Evolutionary conservation across 2,329 filamentous ascomycete genomes (phyloP), one percentile per base, ranked within the genome.

Genomic region (Erysiphe pisi): DNA sequence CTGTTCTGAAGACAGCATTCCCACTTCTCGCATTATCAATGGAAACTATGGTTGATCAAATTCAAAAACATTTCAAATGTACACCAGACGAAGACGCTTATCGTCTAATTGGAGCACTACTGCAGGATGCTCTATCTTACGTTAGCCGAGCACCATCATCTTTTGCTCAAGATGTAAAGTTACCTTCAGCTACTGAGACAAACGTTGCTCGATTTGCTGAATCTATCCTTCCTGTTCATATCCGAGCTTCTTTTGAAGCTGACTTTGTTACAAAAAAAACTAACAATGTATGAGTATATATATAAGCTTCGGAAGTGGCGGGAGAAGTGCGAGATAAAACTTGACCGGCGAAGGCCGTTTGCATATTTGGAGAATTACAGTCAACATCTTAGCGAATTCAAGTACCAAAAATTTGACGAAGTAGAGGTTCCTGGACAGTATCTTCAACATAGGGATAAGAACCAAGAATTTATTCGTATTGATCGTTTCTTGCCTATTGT

Each of bases 21-120:
- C 95, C 95, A 36, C 87, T 99, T 25, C 87, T 99, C 80, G 95
- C 96, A 14, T 85, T 98, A 65, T 97, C 94, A 0, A 98, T 99
- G 95, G 95, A 99, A 84, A 97, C 94, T 0, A 99, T 98, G 93
- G 94, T 98, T 45, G 95, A 99, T 82, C 94, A 98, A 83, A 97
- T 99, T 78, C 92, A 95, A 83, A 98, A 98, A 86, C 91, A 98
- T 84, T 99, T 99, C 88, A 99, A 99, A 84, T 98, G 95, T 81
- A 94, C 94, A 20, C 94, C 94, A 0, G 95, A 99, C 81, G 95
- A 99, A 83, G 95, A 99, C 84, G 96, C 95, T 1, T 98, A 98
- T 83, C 89, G 95, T 75, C 86, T 99, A 22, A 99, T 99, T 79
- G 94, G 98, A n/a, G 96, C 95, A 2, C 85, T 99, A 16, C 88